Evolutionary conservation across 306 rosid genomes (phyloP).

Genomic region (cucumber (Cucumis sativus)): DNA sequence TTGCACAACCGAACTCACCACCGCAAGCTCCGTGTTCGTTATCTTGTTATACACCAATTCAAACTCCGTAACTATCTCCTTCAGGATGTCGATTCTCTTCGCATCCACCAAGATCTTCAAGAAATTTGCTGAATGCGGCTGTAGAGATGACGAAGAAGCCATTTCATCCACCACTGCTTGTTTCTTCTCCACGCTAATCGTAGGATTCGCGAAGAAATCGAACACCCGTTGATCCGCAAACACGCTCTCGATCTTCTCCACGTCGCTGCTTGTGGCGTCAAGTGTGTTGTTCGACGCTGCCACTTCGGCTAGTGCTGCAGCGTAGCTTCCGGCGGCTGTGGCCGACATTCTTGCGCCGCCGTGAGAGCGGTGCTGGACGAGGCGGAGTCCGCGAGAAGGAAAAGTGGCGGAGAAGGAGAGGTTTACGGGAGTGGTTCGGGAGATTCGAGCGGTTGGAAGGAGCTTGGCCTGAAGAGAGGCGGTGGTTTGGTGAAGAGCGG

Average conservation of each 20-base stretch:
- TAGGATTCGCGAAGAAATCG: constrained; percentile 49
- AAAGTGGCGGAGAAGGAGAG: constrained; percentile 38
- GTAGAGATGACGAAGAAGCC: constrained; percentile 24
- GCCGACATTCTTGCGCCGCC: constrained; percentile 35
- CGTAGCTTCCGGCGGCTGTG: constrained; percentile 61
- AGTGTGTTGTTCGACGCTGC: constrained; percentile 52
- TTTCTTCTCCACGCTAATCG: constrained; percentile 31
- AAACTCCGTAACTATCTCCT: constrained; percentile 51
- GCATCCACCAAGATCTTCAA: constrained; percentile 49
- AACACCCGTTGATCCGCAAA: constrained; percentile 35
- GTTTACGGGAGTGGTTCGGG: constrained; percentile 22
- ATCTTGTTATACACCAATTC: constrained; percentile 42
- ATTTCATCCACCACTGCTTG: constrained; percentile 32
- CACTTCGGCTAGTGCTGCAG: constrained; percentile 60
- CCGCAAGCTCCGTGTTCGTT: constrained; percentile 58
- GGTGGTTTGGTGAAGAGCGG: constrained; percentile 49
- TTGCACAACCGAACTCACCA: constrained; percentile 83
- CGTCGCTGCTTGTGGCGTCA: constrained; percentile 45
- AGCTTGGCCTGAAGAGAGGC: constrained; percentile 51
- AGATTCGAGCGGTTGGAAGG: constrained; percentile 13
- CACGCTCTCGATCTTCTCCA: constrained; percentile 58
- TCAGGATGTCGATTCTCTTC: constrained; percentile 38
- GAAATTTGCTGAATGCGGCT: constrained; percentile 56
- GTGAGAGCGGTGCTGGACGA: constrained; percentile 15
- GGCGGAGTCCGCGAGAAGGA: constrained; percentile 25